phyloP scores from a whole-genome alignment of 2,329 filamentous ascomycete genomes.

The Ophiostoma ips region DNA sequence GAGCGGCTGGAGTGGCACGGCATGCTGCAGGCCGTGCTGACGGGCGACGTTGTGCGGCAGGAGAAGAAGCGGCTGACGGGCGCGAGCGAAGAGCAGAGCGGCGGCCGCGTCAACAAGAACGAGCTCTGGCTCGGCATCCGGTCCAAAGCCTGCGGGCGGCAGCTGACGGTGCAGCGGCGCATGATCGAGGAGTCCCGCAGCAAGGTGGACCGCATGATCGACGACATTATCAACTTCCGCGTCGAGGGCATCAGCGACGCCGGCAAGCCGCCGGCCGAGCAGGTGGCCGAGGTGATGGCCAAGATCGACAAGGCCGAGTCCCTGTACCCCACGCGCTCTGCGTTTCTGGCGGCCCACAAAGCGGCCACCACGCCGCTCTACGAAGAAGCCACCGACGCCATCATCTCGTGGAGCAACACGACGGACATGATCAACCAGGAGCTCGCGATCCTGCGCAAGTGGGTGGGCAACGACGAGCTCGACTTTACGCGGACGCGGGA shows the following conservation, averaged over 20 bases:
- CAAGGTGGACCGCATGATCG: constrained; percentile 59
- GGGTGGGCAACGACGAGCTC: constrained; percentile 92
- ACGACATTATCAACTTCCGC: constrained; percentile 83
- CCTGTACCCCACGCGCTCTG: constrained; percentile 67
- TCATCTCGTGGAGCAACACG: constrained; percentile 94
- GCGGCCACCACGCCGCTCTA: constrained; percentile 64
- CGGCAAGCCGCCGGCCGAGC: constrained; percentile 73
- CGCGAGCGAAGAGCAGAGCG: constrained; percentile 44
- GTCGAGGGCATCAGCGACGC: constrained; percentile 89
- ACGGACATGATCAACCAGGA: constrained; percentile 94
- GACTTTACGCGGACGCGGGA: constrained; percentile 71
- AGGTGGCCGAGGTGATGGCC: constrained; percentile 77
- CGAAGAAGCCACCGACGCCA: constrained; percentile 69
- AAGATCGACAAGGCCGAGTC: constrained; percentile 84
- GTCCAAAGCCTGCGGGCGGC: constrained; percentile 70
- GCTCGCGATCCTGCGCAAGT: constrained; percentile 77
- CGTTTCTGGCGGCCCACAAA: constrained; percentile 62
- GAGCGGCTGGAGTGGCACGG: constrained; percentile 95
- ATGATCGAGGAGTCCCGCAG: constrained; percentile 75
- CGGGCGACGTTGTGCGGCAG: constrained; percentile 91
- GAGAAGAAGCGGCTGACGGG: constrained; percentile 94
- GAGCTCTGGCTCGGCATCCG: constrained; percentile 83
- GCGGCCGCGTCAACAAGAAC: constrained; percentile 54
- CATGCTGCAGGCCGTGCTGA: constrained; percentile 91
- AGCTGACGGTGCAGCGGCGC: constrained; percentile 69